Base-by-base conservation (phyloP, 345 rosid species). In the Zanthoxylum bungeanum region DNA sequence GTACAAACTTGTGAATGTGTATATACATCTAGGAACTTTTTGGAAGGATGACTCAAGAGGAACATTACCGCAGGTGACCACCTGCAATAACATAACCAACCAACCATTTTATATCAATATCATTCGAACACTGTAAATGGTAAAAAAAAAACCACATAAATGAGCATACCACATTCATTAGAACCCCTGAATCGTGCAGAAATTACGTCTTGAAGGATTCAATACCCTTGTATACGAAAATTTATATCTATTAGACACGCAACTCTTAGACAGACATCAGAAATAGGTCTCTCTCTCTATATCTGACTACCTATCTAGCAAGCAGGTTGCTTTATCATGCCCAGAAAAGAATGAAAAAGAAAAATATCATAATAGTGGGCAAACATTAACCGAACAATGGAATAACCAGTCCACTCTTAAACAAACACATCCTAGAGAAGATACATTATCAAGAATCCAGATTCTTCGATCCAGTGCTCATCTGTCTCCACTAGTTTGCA, bases 31-130 rank as follows among this genome's bases (percentile, higher is more conserved):
- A 17, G 99, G 98, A 77, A 95, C 91, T 74, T 87, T 95, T 69
- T 86, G 97, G 86, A 90, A 95, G 66, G 99, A 95, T 66, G 99
- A 92, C 75, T 95, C 98, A 12, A 95, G 99, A 34, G 99, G 99
- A 66, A 95, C 88, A 21, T 95, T 95, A 27, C 99, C 99, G 74
- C 99, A 95, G 50, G 99, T 95, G 67, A 95, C 97, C 63, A 95
- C 96, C 99, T 95, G 76, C 82, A 78, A 66, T 58, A 69, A 63
- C 55, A 73, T 69, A 64, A 53, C 11, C 44, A 44, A 76, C 66
- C 22, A 44, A 76, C 66, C 22, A 44, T 21, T 40, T 63, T 5
- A 50, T 19, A 69, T n/a, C 40, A 60, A 60, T 24, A 21, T 42
- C 56, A 66, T 28, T 19, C 14, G 61, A 64, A 70, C 30, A 57